Percentiles rank a stretch among this genome's conserved stretches.
Evolutionary conservation across 2,329 filamentous ascomycete genomes (phyloP).

Genomic region (Raffaelea deltoideospora): DNA sequence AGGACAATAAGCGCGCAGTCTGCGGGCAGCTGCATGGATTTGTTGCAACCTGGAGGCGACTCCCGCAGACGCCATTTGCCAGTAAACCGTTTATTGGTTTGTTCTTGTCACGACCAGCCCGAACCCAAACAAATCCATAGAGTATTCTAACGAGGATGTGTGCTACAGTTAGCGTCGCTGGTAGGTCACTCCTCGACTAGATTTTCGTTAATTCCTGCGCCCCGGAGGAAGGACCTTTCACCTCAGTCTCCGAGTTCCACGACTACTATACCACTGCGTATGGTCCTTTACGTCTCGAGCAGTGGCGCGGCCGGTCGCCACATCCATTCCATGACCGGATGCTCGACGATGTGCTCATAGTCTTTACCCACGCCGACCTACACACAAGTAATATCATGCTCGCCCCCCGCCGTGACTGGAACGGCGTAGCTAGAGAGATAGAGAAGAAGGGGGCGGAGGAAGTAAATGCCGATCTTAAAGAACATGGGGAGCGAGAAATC

Average conservation of each 20-base stretch:
- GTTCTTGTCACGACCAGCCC: constrained; percentile 2
- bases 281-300: not conserved
- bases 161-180: constrained; percentile 3
- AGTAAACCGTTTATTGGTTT: constrained; percentile 2
- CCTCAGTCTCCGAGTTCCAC: constrained; percentile 12
- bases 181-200: constrained; percentile 8
- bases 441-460: too few relatives aligned
- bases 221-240: constrained; percentile 11
- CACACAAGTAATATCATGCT: constrained; percentile 19
- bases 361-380: constrained; percentile 20
- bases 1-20: constrained; percentile 4
- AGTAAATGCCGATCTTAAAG: too few relatives aligned
- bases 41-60: constrained; percentile 6
- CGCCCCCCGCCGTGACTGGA: too few relatives aligned
- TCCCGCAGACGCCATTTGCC: constrained; percentile 5
- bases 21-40: constrained; percentile 11
- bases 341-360: constrained; percentile 14
- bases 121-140: not conserved
- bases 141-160: not conserved
- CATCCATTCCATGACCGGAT: constrained; percentile 12
- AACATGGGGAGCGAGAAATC: too few relatives aligned
- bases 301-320: not conserved
- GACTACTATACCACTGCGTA: constrained; percentile 9
- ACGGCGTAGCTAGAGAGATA: too few relatives aligned
- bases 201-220: constrained; percentile 7